Conservation (phyloP, 1,284 basidiomycete genomes). For the Boletellus deceptivus region DNA sequence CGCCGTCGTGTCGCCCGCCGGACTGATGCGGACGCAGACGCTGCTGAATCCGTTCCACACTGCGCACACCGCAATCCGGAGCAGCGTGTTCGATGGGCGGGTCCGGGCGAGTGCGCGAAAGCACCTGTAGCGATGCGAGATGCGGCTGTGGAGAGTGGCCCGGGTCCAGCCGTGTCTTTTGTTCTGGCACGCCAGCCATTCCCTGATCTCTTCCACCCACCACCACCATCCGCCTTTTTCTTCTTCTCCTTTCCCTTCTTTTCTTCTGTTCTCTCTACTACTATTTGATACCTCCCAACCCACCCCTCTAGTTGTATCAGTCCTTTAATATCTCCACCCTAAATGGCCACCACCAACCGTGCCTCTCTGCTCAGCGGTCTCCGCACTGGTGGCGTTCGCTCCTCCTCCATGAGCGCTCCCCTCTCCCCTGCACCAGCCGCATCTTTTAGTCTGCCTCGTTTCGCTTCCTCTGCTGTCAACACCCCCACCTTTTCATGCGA, state of each 20-base stretch:
- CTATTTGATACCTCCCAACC: constrained; percentile 1
- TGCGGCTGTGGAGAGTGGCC: constrained; percentile 19
- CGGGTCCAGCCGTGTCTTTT: constrained; percentile 21
- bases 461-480: constrained; percentile 41
- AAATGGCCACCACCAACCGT: constrained; percentile 58
- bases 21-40: constrained; percentile 50
- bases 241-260: constrained; percentile 13
- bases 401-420: constrained; percentile 57
- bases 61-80: constrained; percentile 79
- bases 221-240: background rate
- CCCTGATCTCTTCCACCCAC: constrained; percentile 8
- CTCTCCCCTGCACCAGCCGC: constrained; percentile 65
- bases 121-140: constrained; percentile 45
- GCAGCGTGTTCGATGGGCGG: constrained; percentile 75
- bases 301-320: constrained; percentile 30
- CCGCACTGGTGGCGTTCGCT: constrained; percentile 81
- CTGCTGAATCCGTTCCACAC: constrained; percentile 92
- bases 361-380: constrained; percentile 82
- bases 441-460: constrained; percentile 54
- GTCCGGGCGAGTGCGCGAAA: constrained; percentile 87
- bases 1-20: background rate
- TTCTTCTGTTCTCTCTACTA: constrained; percentile 14
- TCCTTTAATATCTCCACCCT: constrained; percentile 47
- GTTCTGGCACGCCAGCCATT: constrained; percentile 11
- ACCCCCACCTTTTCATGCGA: constrained; percentile 44